A percentile compares a stretch with the other conserved stretches of the same genome.
phyloP scores from a whole-genome alignment of 2,329 filamentous ascomycete species.

The Fusarium dimerum region DNA sequence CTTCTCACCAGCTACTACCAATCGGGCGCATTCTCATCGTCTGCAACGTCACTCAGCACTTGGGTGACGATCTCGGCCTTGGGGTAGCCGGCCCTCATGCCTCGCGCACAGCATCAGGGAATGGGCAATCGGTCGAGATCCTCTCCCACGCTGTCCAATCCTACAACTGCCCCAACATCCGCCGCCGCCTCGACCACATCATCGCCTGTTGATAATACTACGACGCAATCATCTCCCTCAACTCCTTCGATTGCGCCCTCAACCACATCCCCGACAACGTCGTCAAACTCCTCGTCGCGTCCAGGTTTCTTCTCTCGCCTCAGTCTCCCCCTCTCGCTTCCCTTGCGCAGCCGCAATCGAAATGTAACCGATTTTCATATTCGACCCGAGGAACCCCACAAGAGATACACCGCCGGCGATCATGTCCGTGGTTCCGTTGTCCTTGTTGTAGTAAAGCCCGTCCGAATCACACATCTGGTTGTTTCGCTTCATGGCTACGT shows the following conservation, averaged over 20 bases:
- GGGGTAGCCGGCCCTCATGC: conserved; percentile 26
- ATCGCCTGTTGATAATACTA: conserved; percentile 34
- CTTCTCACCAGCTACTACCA: background rate
- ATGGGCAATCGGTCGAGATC: conserved; percentile 31
- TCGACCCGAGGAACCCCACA: conserved; percentile 74
- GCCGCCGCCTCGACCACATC: conserved; percentile 37
- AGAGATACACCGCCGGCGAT: conserved; percentile 74
- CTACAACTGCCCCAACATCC: conserved; percentile 40
- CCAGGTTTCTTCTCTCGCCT: conserved; percentile 53
- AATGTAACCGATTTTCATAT: conserved; percentile 79
- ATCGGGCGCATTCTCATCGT: background rate
- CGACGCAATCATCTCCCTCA: conserved; percentile 33
- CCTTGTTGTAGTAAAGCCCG: conserved; percentile 70
- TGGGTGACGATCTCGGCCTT: conserved; percentile 24
- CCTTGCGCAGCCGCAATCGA: conserved; percentile 56
- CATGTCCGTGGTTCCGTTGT: conserved; percentile 72
- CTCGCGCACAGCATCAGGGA: conserved; percentile 30
- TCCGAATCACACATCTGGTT: conserved; percentile 78
- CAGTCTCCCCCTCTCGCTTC: conserved; percentile 49
- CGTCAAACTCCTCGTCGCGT: conserved; percentile 28
- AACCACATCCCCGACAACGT: conserved; percentile 24
- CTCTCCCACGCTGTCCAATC: conserved; percentile 39
- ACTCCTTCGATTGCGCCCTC: conserved; percentile 8
- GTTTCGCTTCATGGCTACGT: conserved; percentile 78
- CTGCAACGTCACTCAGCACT: conserved; percentile 20